These are phyloP conservation scores for Jamesozyma piceae DNA, from an alignment of 805 yeast species.

Conservation along the genomic window DNA sequence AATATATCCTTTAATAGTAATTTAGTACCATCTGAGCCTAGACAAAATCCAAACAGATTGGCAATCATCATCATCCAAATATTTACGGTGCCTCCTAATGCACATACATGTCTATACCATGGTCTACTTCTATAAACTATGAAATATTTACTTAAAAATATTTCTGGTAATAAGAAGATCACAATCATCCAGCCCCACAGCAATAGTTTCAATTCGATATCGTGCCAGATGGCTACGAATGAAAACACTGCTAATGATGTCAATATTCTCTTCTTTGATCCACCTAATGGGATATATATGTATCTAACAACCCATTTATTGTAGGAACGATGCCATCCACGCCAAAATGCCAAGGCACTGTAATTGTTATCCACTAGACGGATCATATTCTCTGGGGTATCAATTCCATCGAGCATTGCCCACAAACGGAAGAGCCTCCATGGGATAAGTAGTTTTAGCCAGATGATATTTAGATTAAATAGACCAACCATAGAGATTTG, in stretches of 20 bases:
- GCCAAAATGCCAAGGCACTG: slow-evolving; percentile 92
- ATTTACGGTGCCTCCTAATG: slow-evolving; percentile 77
- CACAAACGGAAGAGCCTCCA: slow-evolving; percentile 94
- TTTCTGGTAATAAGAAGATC: slow-evolving; percentile 78
- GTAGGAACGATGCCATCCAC: slow-evolving; percentile 96
- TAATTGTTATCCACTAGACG: slow-evolving; percentile 92
- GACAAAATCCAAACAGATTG: slow-evolving; percentile 86
- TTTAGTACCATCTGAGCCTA: slow-evolving; percentile 78
- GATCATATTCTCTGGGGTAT: slow-evolving; percentile 96
- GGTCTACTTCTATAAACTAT: slow-evolving; percentile 36
- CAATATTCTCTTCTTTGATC: slow-evolving; percentile 57
- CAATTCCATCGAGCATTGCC: slow-evolving; percentile 86
- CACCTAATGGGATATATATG: slow-evolving; percentile 87
- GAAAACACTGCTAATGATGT: slow-evolving; percentile 82
- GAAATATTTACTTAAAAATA: slow-evolving; percentile 43
- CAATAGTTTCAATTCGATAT: slow-evolving; percentile 73
- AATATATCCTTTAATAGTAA: slow-evolving; percentile 61
- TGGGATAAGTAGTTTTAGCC: slow-evolving; percentile 88
- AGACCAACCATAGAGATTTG: slow-evolving; percentile 92
- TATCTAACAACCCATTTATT: slow-evolving; percentile 86
- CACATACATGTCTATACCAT: slow-evolving; percentile 80
- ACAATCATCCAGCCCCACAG: slow-evolving; percentile 97
- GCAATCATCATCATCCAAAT: slow-evolving; percentile 99
- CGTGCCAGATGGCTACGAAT: slow-evolving; percentile 98
- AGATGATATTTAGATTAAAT: slow-evolving; percentile 80